Conservation (phyloP, 2,329 filamentous ascomycete species). For the Fusarium virguliforme region DNA sequence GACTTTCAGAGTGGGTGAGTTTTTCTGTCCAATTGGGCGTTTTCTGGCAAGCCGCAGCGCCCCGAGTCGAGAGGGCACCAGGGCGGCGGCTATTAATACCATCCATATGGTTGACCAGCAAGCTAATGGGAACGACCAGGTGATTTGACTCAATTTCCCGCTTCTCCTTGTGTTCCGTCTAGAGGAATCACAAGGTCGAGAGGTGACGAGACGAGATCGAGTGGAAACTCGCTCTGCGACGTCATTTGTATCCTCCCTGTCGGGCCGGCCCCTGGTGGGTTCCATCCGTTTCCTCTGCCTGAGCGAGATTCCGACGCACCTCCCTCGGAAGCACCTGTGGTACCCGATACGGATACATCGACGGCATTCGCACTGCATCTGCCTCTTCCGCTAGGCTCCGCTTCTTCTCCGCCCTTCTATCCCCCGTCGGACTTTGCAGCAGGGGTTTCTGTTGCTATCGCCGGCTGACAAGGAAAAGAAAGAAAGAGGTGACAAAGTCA, state of each 20-base stretch:
- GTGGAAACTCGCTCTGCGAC: conserved; percentile 35
- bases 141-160: conserved; percentile 35
- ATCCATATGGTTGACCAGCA: conserved; percentile 11
- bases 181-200: conserved; percentile 32
- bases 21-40: conserved; percentile 33
- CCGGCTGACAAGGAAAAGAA: conserved; percentile 19
- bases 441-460: conserved; percentile 27
- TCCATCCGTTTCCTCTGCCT: conserved; percentile 29
- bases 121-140: conserved; percentile 16
- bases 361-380: conserved; percentile 42
- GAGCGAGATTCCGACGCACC: conserved; percentile 28
- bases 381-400: conserved; percentile 48
- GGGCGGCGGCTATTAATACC: conserved; percentile 39
- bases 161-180: conserved; percentile 26
- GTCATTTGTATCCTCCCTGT: conserved; percentile 42
- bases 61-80: conserved; percentile 20
- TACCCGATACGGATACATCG: conserved; percentile 35
- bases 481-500: background rate
- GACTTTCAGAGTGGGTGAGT: conserved; percentile 26
- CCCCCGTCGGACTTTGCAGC: conserved; percentile 44
- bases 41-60: conserved; percentile 29
- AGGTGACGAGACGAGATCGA: conserved; percentile 25
- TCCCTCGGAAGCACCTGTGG: conserved; percentile 15
- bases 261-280: conserved; percentile 42
- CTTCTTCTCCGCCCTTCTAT: conserved; percentile 40